Conservation (phyloP, 805 yeast species). For the Yarrowia yakushimensis region DNA sequence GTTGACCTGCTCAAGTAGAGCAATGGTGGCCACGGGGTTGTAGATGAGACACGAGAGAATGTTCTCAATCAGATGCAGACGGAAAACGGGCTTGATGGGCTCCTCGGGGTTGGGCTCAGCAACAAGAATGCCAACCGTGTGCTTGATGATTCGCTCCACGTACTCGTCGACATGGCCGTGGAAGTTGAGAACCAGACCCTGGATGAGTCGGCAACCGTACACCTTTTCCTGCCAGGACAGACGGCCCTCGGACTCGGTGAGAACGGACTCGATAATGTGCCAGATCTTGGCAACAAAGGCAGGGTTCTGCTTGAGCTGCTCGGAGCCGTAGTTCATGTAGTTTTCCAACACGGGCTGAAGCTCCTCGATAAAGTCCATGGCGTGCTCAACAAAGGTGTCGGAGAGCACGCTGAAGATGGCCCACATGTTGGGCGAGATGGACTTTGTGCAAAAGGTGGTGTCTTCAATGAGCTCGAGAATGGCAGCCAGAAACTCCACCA, state of each 20-base stretch:
- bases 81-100: slow-evolving; percentile 41
- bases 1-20: slow-evolving; percentile 46
- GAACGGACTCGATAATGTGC: slow-evolving; percentile 45
- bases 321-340: slow-evolving; percentile 59
- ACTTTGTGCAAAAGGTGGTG: slow-evolving; percentile 57
- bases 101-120: slow-evolving; percentile 35
- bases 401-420: slow-evolving; percentile 53
- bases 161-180: slow-evolving; percentile 48
- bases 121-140: slow-evolving; percentile 44
- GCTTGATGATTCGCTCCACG: slow-evolving; percentile 46
- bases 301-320: slow-evolving; percentile 47
- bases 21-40: slow-evolving; percentile 54
- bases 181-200: slow-evolving; percentile 58
- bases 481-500: slow-evolving; percentile 74
- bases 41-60: slow-evolving; percentile 62
- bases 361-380: slow-evolving; percentile 70
- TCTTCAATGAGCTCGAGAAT: slow-evolving; percentile 71
- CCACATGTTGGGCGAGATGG: slow-evolving; percentile 74
- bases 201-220: slow-evolving; percentile 59
- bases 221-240: slow-evolving; percentile 58
- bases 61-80: slow-evolving; percentile 55
- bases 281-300: slow-evolving; percentile 49
- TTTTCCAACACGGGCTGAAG: slow-evolving; percentile 69
- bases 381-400: slow-evolving; percentile 40
- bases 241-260: slow-evolving; percentile 41